These are phyloP conservation scores for Pisolithus microcarpus DNA, from an alignment of 768 basidiomycete species.

Conservation along the genomic window DNA sequence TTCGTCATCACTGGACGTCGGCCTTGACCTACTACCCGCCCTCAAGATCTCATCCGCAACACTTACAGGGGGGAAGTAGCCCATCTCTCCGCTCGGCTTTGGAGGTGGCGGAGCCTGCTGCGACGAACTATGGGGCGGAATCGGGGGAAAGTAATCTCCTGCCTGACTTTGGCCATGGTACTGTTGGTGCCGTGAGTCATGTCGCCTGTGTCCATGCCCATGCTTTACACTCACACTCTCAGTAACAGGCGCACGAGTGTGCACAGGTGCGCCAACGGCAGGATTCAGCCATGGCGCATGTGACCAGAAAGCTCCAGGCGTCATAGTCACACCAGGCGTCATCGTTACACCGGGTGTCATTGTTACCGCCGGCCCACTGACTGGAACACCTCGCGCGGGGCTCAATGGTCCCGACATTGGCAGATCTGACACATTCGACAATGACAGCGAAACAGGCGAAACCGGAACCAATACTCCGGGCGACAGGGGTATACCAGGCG, in stretches of 20 bases:
- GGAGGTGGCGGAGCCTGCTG: conserved; percentile 12
- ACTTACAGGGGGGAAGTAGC: conserved; percentile 21
- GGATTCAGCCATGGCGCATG: conserved; percentile 50
- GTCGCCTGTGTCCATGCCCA: conserved; percentile 10
- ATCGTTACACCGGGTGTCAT: conserved; percentile 48
- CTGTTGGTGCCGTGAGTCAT: conserved; percentile 6
- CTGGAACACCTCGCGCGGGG: conserved; percentile 1
- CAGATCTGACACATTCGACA: conserved; percentile 11
- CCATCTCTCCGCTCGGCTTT: conserved; percentile 8
- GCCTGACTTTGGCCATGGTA: conserved; percentile 3
- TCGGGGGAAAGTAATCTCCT: conserved; percentile 38
- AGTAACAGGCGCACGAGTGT: conserved; percentile 7
- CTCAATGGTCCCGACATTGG: conserved; percentile 8
- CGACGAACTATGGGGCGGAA: conserved; percentile 10
- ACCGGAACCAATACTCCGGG: not conserved
- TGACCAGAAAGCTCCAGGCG: conserved; percentile 68
- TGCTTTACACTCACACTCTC: not conserved
- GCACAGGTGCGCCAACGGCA: conserved; percentile 56
- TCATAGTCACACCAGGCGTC: conserved; percentile 64
- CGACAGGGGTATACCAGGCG: conserved; percentile 22
- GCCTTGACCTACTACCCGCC: conserved; percentile 7
- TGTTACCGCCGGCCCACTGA: conserved; percentile 4
- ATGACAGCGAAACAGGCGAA: conserved; percentile 12
- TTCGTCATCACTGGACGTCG: not conserved
- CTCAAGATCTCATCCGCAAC: conserved; percentile 34